Evolutionary conservation across 805 yeast genomes (phyloP).

Genomic region (Saccharomycopsis synnaedendra): DNA sequence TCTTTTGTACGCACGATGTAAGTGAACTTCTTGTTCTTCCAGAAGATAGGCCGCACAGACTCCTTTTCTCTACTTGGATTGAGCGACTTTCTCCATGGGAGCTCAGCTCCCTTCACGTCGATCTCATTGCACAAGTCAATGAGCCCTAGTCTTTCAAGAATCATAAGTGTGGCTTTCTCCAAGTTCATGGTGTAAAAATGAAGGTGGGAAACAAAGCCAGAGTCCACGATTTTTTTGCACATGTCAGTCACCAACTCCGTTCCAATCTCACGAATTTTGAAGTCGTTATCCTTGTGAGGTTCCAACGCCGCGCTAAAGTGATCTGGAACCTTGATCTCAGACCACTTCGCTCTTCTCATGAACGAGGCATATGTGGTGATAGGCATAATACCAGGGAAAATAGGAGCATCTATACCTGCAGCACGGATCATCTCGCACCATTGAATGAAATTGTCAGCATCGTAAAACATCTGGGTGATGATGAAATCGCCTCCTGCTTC

Average conservation of each 20-base stretch:
- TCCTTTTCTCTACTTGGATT: constrained; percentile 73
- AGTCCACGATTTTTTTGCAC: constrained; percentile 62
- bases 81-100: constrained; percentile 90
- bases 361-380: constrained; percentile 91
- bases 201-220: constrained; percentile 70
- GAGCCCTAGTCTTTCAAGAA: constrained; percentile 62
- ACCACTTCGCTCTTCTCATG: constrained; percentile 91
- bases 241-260: constrained; percentile 70
- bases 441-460: constrained; percentile 67
- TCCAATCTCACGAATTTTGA: constrained; percentile 75
- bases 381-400: constrained; percentile 98
- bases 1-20: constrained; percentile 81
- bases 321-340: constrained; percentile 70
- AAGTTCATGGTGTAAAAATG: constrained; percentile 97
- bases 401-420: constrained; percentile 54
- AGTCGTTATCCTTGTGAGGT: constrained; percentile 85
- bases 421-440: constrained; percentile 68
- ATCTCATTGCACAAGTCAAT: constrained; percentile 21
- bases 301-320: constrained; percentile 59
- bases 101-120: constrained; percentile 6
- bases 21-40: constrained; percentile 89
- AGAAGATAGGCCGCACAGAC: constrained; percentile 85
- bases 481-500: constrained; percentile 93
- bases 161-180: constrained; percentile 84
- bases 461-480: constrained; percentile 96